Evolutionary conservation across 345 rosid species (phyloP).

Genomic region (Melastoma malabathricum): DNA sequence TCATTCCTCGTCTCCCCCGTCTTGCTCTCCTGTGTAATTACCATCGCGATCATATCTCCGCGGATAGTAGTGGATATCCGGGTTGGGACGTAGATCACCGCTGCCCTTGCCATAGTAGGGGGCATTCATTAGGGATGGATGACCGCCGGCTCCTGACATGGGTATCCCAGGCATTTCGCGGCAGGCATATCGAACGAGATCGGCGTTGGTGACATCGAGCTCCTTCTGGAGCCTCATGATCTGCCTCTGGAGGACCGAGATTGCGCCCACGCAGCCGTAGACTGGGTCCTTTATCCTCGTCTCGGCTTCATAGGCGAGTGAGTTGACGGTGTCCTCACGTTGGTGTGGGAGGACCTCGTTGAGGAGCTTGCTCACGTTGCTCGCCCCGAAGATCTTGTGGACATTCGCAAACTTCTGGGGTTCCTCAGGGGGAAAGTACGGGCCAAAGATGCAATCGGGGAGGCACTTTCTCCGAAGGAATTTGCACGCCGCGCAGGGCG

Average conservation of each 20-base stretch:
- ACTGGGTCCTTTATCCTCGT: slow-evolving; percentile 48
- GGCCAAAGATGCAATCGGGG: slow-evolving; percentile 45
- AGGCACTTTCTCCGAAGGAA: slow-evolving; percentile 46
- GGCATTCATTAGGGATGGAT: too few species aligned
- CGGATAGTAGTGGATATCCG: too few species aligned
- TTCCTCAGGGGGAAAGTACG: slow-evolving; percentile 57
- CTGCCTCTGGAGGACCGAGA: slow-evolving; percentile 44
- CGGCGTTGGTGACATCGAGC: slow-evolving; percentile 38
- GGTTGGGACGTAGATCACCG: too few species aligned
- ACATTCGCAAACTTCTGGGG: slow-evolving; percentile 53
- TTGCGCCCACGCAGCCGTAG: slow-evolving; percentile 52
- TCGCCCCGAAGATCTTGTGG: slow-evolving; percentile 52
- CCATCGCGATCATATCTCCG: too few species aligned
- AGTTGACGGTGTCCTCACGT: slow-evolving; percentile 48
- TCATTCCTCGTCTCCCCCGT: too few species aligned
- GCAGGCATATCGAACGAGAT: slow-evolving; percentile 24
- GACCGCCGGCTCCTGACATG: background rate
- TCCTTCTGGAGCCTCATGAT: slow-evolving; percentile 41
- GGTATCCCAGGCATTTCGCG: slow-evolving; percentile 7
- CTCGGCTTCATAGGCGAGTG: slow-evolving; percentile 55
- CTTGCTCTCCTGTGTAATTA: too few species aligned
- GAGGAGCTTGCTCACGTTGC: slow-evolving; percentile 48
- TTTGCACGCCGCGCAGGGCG: slow-evolving; percentile 67
- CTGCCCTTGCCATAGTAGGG: too few species aligned
- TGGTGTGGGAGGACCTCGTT: slow-evolving; percentile 46